Evolutionary conservation across 352 stramenopile genomes (phyloP), one percentile per base, ranked within the genome.

Genomic region (Phytophthora lateralis): DNA sequence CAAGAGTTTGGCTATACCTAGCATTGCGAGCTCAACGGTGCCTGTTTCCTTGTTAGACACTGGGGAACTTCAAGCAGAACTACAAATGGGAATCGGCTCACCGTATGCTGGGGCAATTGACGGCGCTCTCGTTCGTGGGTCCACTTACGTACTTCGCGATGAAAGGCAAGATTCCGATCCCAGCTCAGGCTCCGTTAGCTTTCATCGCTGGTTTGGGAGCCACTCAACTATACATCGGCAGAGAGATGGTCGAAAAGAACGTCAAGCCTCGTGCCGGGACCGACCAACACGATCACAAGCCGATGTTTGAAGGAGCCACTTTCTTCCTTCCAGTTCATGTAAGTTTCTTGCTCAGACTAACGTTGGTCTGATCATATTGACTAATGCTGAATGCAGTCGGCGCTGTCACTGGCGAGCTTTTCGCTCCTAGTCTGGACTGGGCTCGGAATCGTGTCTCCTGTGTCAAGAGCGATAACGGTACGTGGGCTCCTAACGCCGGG

Each of bases 21-120:
- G 7, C 6, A 5, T 26, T 21, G 6, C 17, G 38, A 44, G n/a
- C 8, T 24, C 17, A 44, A 14, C 17, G 17, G 6, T 43, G 9
- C 9, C 15, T 44, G 17, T 24, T 21, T 48, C 8, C 14, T 61
- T 24, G 39, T 4, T 57, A 91, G 96, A 97, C 80, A 6, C 62
- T 98, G 14, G 93, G 98, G 1, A 96, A 99, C 18, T 99, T 99
- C 66, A 98, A 98, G 68, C 89, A 76, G 10, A 98, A 98, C 61
- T 98, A 96, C 73, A 98, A 89, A 55, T 91, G 80, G 76, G 88
- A 97, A 64, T 88, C 77, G 27, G 63, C 88, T 44, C 97, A 99
- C 76, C 81, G 96, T 7, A 96, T 98, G 77, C 79, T 98, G 6
- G 97, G 97, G 15, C 66, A 98, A 37, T 65, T 85, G 14, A 92